A percentile compares a stretch with the other conserved stretches of the same genome.
Evolutionary conservation across 208 protist species (phyloP).

Genomic region (Leishmania turanica): DNA sequence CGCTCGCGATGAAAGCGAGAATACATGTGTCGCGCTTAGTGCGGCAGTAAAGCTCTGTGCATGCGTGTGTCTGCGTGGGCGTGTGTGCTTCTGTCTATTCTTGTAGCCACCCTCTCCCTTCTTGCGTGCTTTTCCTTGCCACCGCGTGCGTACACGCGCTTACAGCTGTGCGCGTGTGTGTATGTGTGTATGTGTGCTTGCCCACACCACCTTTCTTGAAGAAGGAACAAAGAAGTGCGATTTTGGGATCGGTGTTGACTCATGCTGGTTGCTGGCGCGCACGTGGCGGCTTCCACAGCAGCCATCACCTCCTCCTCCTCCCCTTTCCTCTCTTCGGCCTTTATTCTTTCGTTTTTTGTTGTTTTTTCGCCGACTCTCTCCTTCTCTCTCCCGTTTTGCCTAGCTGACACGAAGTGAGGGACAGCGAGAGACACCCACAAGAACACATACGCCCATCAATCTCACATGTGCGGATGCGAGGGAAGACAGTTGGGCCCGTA

Average conservation of each 20-base stretch:
- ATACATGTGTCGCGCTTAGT: neutral
- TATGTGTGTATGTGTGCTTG: neutral
- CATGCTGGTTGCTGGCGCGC: no score
- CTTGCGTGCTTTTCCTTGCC: neutral
- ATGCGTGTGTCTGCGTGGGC: neutral
- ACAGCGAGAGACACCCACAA: neutral
- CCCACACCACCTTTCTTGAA: no score
- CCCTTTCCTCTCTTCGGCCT: neutral
- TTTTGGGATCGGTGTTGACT: no score
- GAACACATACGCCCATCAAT: neutral
- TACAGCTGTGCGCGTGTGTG: no score
- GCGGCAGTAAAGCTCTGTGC: neutral
- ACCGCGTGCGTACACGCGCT: no score
- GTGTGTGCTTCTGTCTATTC: neutral
- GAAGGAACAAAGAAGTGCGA: no score
- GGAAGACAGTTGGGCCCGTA: neutral
- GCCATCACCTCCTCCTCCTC: neutral
- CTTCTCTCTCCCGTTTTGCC: neutral
- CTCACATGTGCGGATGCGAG: neutral
- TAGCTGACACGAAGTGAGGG: neutral
- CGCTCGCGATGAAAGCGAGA: neutral
- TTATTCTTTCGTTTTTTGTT: no score
- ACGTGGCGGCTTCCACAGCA: neutral
- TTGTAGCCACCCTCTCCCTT: neutral
- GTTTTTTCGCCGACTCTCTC: no score